Evolutionary conservation across 1,139 yeast species (phyloP).

Genomic region (Yamadazyma kanchanaburiensis): DNA sequence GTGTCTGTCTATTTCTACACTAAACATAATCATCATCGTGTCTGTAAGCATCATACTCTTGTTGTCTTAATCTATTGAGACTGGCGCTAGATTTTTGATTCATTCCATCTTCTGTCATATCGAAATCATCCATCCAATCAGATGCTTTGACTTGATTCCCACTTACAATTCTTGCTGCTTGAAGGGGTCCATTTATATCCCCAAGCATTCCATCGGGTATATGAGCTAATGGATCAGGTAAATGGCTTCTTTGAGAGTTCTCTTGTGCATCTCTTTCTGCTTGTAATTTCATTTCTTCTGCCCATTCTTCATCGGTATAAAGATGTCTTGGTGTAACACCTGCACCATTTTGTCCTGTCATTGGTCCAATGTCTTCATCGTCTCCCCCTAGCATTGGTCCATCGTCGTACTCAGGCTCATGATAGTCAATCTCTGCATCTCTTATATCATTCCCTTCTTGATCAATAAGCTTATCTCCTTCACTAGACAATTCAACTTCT

Average conservation of each 20-base stretch:
- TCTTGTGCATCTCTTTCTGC: neutral
- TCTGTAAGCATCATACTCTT: constrained; percentile 39
- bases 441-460: constrained; percentile 26
- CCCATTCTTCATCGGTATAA: constrained; percentile 2
- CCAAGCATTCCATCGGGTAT: constrained; percentile 36
- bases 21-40: constrained; percentile 38
- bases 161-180: constrained; percentile 41
- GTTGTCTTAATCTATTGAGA: constrained; percentile 30
- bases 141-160: constrained; percentile 37
- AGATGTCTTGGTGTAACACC: constrained; percentile 6
- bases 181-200: constrained; percentile 28
- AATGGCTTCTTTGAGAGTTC: constrained; percentile 16
- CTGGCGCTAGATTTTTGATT: constrained; percentile 5
- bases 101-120: constrained; percentile 6
- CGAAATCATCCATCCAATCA: constrained; percentile 35
- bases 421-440: constrained; percentile 8
- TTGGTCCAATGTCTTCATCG: neutral
- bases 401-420: constrained; percentile 4
- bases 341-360: neutral
- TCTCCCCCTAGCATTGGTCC: neutral
- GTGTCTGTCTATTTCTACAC: no score
- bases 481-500: constrained; percentile 30
- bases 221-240: constrained; percentile 48
- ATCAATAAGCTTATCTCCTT: constrained; percentile 39
- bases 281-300: neutral